Percentiles rank a stretch among this genome's conserved stretches.
Conservation (phyloP, 768 basidiomycete species). For the Lactarius pseudohatsudake region DNA sequence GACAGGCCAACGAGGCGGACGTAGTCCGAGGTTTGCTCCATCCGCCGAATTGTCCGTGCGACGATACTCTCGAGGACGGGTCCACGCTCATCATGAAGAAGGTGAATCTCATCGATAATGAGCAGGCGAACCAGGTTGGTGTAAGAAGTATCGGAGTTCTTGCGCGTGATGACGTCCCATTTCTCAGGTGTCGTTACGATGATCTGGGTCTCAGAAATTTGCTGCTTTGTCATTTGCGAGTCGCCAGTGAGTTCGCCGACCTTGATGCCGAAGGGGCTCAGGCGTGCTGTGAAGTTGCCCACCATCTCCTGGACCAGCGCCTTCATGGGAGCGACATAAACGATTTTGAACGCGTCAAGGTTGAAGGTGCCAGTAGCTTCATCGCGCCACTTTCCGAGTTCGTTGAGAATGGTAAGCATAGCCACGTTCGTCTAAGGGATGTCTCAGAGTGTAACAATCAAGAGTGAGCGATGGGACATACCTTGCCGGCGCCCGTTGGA, state of each 20-base stretch:
- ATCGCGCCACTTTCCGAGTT: slow-evolving; percentile 85
- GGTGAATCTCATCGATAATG: slow-evolving; percentile 97
- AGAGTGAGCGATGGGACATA: slow-evolving; percentile 37
- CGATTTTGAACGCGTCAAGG: slow-evolving; percentile 89
- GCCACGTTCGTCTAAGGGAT: slow-evolving; percentile 88
- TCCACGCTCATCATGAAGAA: slow-evolving; percentile 96
- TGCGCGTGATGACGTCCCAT: slow-evolving; percentile 99
- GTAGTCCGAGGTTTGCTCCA: slow-evolving; percentile 93
- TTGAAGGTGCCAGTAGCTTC: slow-evolving; percentile 78
- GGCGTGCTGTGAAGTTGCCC: slow-evolving; percentile 83
- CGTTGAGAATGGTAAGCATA: slow-evolving; percentile 90
- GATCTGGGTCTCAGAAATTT: slow-evolving; percentile 95
- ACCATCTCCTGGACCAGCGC: slow-evolving; percentile 99
- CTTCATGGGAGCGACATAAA: slow-evolving; percentile 99
- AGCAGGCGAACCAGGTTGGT: slow-evolving; percentile 95
- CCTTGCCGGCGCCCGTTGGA: slow-evolving; percentile 98
- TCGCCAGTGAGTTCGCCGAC: slow-evolving; percentile 97
- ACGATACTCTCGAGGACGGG: slow-evolving; percentile 93
- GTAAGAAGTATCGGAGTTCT: slow-evolving; percentile 94
- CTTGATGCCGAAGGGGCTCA: slow-evolving; percentile 69
- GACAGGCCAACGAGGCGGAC: slow-evolving; percentile 94
- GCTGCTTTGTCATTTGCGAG: slow-evolving; percentile 96
- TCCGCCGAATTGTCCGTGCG: slow-evolving; percentile 84
- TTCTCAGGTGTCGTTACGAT: slow-evolving; percentile 99
- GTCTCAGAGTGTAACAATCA: slow-evolving; percentile 27